phyloP scores from a whole-genome alignment of 352 stramenopile genomes.

The Pythium vanterpoolii region DNA sequence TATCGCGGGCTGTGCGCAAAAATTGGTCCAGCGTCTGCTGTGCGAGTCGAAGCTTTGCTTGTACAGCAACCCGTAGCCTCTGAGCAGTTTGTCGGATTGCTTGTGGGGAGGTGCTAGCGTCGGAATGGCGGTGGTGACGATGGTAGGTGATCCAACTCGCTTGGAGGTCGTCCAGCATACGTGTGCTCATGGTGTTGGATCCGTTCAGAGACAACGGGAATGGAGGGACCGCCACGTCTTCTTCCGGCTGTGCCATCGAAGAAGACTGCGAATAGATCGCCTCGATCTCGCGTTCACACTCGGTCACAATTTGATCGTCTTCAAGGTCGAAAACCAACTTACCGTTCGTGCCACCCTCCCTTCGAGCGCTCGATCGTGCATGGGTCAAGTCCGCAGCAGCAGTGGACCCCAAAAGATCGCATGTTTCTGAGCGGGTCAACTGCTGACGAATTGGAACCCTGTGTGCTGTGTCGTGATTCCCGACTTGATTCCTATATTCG shows the following conservation, averaged over 20 bases:
- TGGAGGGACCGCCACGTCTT: background rate
- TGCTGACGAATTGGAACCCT: slow-evolving; percentile 3
- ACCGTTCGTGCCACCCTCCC: background rate
- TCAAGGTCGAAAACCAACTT: background rate
- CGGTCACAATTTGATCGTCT: background rate
- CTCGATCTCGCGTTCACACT: background rate
- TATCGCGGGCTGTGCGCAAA: background rate
- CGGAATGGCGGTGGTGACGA: slow-evolving; percentile 1
- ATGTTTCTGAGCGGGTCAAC: slow-evolving; percentile 10
- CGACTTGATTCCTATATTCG: slow-evolving; percentile 13
- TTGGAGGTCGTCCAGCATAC: slow-evolving; percentile 39
- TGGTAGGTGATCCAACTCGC: slow-evolving; percentile 43
- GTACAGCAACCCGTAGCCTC: background rate
- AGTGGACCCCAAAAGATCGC: slow-evolving; percentile 7
- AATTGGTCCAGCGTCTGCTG: background rate
- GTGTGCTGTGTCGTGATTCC: background rate
- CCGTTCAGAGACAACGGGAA: slow-evolving; percentile 26
- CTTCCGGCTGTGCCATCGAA: background rate
- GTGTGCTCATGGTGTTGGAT: slow-evolving; percentile 28
- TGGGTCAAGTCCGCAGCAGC: background rate
- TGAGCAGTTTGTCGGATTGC: background rate
- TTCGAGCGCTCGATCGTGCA: background rate
- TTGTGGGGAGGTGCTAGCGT: background rate
- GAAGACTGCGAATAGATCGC: background rate
- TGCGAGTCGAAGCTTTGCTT: background rate